phyloP scores from a whole-genome alignment of 345 rosid genomes.

The Eucalyptus curtisii region DNA sequence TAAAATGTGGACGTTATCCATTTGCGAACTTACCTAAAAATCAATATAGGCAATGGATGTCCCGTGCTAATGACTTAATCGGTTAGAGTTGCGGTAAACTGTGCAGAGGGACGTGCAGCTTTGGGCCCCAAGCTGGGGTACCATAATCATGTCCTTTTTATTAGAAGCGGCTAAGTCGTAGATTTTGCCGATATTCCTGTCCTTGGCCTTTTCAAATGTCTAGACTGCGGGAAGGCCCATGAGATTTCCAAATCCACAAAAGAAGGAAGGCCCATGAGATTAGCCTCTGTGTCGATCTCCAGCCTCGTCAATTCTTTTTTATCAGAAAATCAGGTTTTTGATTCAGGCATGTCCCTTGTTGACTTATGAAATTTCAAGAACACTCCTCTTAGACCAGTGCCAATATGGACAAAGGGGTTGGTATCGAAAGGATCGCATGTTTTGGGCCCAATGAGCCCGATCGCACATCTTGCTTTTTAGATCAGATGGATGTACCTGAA shows the following conservation, averaged over 20 bases:
- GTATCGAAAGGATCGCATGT: not conserved
- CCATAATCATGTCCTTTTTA: not conserved
- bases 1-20: not conserved
- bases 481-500: not conserved
- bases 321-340: not conserved
- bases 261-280: not conserved
- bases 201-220: not conserved
- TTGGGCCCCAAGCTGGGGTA: not conserved
- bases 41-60: not conserved
- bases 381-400: not conserved
- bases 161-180: too few relatives aligned
- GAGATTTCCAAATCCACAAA: not conserved
- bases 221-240: not conserved
- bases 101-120: not conserved
- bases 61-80: not conserved
- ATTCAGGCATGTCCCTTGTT: not conserved
- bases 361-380: not conserved
- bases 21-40: not conserved
- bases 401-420: not conserved
- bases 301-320: not conserved
- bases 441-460: not conserved
- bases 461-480: not conserved
- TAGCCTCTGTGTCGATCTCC: not conserved
- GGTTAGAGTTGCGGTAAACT: not conserved
- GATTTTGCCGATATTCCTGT: too few relatives aligned